Percentiles rank a stretch among this genome's conserved stretches.
Evolutionary conservation across 148 eudicot species (phyloP).

Genomic region (Dianthus caryophyllus): DNA sequence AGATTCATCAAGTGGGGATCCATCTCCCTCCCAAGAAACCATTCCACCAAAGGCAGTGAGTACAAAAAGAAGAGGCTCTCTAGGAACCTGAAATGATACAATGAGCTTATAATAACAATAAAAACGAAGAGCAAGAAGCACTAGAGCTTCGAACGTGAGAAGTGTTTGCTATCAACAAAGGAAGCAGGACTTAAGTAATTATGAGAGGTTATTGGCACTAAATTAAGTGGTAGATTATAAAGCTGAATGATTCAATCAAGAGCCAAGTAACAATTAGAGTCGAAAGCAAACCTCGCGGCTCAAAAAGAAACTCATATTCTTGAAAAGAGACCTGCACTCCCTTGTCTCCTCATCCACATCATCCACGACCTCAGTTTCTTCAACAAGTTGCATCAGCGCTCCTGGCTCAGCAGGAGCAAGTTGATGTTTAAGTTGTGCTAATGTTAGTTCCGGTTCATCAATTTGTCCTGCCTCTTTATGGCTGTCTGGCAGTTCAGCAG

Average conservation of each 20-base stretch:
- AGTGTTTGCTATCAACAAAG: not conserved
- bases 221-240: not conserved
- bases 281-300: slow-evolving; percentile 78
- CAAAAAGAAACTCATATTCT: slow-evolving; percentile 71
- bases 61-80: slow-evolving; percentile 85
- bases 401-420: slow-evolving; percentile 81
- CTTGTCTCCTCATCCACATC: slow-evolving; percentile 75
- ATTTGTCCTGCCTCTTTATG: slow-evolving; percentile 24
- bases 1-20: slow-evolving; percentile 74
- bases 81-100: slow-evolving; percentile 56
- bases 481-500: slow-evolving; percentile 20
- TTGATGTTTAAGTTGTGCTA: slow-evolving; percentile 92
- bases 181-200: not conserved
- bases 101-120: not conserved
- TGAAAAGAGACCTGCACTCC: slow-evolving; percentile 71
- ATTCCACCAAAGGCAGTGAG: slow-evolving; percentile 90
- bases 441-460: slow-evolving; percentile 71
- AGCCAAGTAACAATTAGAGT: not conserved
- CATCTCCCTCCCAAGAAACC: slow-evolving; percentile 96
- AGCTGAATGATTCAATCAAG: not conserved
- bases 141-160: not conserved
- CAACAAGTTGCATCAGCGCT: slow-evolving; percentile 76
- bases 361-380: slow-evolving; percentile 53
- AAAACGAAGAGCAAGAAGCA: not conserved
- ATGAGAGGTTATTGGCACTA: not conserved